Percentiles rank a stretch among this genome's conserved stretches.
phyloP scores from a whole-genome alignment of 768 basidiomycete species.

The Plicaturopsis crispa region DNA sequence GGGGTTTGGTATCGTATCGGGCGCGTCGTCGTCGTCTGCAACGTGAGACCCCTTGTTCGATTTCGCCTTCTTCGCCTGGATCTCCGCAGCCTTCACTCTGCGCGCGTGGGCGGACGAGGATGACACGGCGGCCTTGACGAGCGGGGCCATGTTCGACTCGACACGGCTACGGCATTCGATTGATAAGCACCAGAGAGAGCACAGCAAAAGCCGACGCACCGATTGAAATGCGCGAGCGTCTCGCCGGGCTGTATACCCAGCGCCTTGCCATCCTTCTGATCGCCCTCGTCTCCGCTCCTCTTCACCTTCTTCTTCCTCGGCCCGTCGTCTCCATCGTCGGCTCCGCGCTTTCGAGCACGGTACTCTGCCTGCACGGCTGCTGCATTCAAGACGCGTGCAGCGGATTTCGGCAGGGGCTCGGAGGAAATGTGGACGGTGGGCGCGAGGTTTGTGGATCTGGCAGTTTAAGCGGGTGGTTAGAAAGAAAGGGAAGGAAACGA shows the following conservation, averaged over 20 bases:
- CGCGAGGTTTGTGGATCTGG: constrained; percentile 21
- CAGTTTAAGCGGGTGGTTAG: not conserved
- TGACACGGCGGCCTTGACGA: constrained; percentile 31
- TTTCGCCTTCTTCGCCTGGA: constrained; percentile 2
- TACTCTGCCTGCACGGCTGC: constrained; percentile 29
- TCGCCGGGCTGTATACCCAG: constrained; percentile 33
- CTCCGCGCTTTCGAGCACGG: constrained; percentile 19
- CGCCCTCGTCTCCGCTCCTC: constrained; percentile 1
- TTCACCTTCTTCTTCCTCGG: constrained; percentile 17
- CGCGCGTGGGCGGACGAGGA: constrained; percentile 29
- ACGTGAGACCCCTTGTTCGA: too few species aligned
- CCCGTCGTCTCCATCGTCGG: constrained; percentile 2
- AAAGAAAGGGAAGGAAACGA: not conserved
- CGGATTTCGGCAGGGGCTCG: constrained; percentile 39
- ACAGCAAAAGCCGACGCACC: constrained; percentile 21
- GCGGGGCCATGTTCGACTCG: constrained; percentile 34
- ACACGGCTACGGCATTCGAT: constrained; percentile 29
- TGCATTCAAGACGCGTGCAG: constrained; percentile 37
- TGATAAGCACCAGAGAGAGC: constrained; percentile 4
- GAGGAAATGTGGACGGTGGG: constrained; percentile 17
- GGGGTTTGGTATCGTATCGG: constrained; percentile 6
- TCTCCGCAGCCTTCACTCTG: constrained; percentile 20
- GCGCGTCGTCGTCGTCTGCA: not conserved
- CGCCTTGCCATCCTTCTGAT: constrained; percentile 10
- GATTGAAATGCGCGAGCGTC: constrained; percentile 39